phyloP scores from a whole-genome alignment of 1,284 basidiomycete species.

The Volvariella volvacea region DNA sequence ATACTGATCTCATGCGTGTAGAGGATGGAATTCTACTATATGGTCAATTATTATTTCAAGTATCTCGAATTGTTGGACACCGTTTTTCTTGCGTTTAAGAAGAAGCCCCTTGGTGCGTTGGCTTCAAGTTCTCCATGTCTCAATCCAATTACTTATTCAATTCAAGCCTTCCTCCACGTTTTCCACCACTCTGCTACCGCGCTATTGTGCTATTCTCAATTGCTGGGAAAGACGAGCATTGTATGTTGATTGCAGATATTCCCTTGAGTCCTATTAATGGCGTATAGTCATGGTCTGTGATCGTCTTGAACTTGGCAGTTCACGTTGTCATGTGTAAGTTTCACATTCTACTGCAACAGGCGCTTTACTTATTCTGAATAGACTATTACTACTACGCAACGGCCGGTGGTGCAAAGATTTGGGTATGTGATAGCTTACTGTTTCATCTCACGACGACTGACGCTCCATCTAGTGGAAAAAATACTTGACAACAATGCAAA shows the following conservation, averaged over 20 bases:
- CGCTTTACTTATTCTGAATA: conserved; percentile 26
- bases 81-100: conserved; percentile 96
- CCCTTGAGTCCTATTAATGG: conserved; percentile 6
- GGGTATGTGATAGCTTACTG: conserved; percentile 52
- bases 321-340: conserved; percentile 97
- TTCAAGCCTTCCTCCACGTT: conserved; percentile 89
- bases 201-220: conserved; percentile 88
- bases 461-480: conserved; percentile 81
- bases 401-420: conserved; percentile 90
- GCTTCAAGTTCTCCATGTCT: conserved; percentile 5
- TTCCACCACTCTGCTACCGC: conserved; percentile 99
- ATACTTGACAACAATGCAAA: conserved; percentile 93
- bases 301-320: conserved; percentile 87
- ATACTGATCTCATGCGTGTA: conserved; percentile 22
- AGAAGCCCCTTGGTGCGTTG: conserved; percentile 85
- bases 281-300: conserved; percentile 90
- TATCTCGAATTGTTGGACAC: conserved; percentile 94
- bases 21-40: conserved; percentile 90
- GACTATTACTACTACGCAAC: conserved; percentile 98
- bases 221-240: conserved; percentile 88
- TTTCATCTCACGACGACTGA: conserved; percentile 3
- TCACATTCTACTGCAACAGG: conserved; percentile 2
- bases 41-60: conserved; percentile 98
- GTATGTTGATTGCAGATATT: conserved; percentile 39
- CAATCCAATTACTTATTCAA: conserved; percentile 6